Percentiles rank a stretch among this genome's conserved stretches.
phyloP scores from a whole-genome alignment of 2,329 filamentous ascomycete genomes.

The Calonectria multiphialidica region DNA sequence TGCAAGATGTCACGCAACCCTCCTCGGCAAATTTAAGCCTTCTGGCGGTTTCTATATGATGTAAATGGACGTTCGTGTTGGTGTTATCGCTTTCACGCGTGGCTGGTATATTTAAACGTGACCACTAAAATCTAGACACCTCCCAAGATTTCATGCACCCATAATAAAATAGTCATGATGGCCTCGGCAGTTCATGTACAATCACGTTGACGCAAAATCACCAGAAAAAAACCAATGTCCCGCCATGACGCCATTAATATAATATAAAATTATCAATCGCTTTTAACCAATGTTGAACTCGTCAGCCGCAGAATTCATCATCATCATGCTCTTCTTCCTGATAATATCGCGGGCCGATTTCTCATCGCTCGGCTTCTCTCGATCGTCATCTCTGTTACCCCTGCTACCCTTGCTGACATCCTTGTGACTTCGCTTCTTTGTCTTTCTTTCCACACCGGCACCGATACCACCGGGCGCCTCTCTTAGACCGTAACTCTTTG shows the following conservation, averaged over 20 bases:
- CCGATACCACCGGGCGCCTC: constrained; percentile 90
- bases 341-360: constrained; percentile 55
- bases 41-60: constrained; percentile 14
- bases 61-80: not conserved
- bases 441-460: constrained; percentile 62
- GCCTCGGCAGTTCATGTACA: not conserved
- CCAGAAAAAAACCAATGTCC: not conserved
- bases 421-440: constrained; percentile 54
- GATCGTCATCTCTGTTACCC: constrained; percentile 54
- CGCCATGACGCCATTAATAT: not conserved
- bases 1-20: constrained; percentile 8
- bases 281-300: constrained; percentile 77
- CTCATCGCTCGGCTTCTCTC: constrained; percentile 52
- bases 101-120: not conserved
- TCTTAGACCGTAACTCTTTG: constrained; percentile 91
- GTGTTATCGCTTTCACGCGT: not conserved
- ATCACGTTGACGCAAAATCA: not conserved
- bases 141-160: not conserved
- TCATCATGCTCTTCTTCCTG: constrained; percentile 74
- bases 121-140: not conserved
- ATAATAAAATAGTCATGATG: not conserved
- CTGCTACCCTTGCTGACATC: constrained; percentile 48
- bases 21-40: not conserved
- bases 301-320: constrained; percentile 72
- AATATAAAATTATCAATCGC: not conserved